Evolutionary conservation across 805 yeast species (phyloP), one percentile per base, ranked within the genome.

Genomic region (Candida boidinii): DNA sequence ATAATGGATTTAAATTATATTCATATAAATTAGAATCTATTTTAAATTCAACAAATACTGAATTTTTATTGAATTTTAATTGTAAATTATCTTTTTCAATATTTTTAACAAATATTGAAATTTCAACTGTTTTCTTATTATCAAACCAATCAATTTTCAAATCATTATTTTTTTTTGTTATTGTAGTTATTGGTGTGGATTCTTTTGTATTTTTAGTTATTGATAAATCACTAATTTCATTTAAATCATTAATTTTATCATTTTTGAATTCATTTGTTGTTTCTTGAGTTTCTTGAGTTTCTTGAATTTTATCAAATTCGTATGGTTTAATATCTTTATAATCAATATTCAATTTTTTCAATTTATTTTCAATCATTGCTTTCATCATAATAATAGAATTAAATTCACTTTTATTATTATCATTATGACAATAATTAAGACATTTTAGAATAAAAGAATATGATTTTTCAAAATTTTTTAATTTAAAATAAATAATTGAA

Each of bases 131-230:
- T 1, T 59, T 59, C 8, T 59, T 46, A 12, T 77, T 66, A 53
- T 92, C 96, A 57, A 77, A 90, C 76, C 81, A 82, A 42, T 82
- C 88, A n/a, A 60, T 56, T 45, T 67, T 68, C 24, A 68, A 53
- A 42, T 53, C 49, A 41, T 63, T 46, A 37, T 33, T 45, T 37
- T 36, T 38, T 45, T n/a, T n/a, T n/a, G n/a, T n/a, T n/a, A n/a
- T n/a, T n/a, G n/a, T n/a, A n/a, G n/a, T n/a, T n/a, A n/a, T n/a
- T n/a, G n/a, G n/a, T n/a, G n/a, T n/a, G n/a, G n/a, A n/a, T n/a
- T n/a, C n/a, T n/a, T n/a, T n/a, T n/a, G n/a, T n/a, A n/a, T n/a
- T n/a, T n/a, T n/a, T n/a, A n/a, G n/a, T n/a, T n/a, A n/a, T n/a
- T n/a, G n/a, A n/a, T n/a, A n/a, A n/a, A n/a, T n/a, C n/a, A n/a